Evolutionary conservation across 83 land plant species (phyloP).

Genomic region (Larix sibirica): DNA sequence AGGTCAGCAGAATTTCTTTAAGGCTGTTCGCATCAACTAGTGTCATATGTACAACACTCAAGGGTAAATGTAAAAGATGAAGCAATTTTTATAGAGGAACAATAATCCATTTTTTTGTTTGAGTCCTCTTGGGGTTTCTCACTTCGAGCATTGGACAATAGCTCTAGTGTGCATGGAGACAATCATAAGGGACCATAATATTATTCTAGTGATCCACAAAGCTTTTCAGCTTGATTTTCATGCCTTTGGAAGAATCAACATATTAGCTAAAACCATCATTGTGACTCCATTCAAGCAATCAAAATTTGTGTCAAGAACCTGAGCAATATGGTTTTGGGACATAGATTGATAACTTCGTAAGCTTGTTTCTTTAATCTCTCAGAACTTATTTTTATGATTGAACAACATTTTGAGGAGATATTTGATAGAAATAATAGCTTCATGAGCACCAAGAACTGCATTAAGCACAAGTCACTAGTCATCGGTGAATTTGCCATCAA

Average conservation of each 20-base stretch:
- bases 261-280: neutral
- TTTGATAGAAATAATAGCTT: too few relatives aligned
- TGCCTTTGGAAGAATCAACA: neutral
- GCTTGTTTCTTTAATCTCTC: too few relatives aligned
- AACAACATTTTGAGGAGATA: too few relatives aligned
- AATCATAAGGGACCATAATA: slow-evolving; percentile 53
- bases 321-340: neutral
- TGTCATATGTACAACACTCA: slow-evolving; percentile 3
- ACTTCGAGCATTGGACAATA: neutral
- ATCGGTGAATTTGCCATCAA: too few relatives aligned
- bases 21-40: slow-evolving; percentile 9
- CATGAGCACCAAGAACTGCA: too few relatives aligned
- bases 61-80: slow-evolving; percentile 63
- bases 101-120: too few relatives aligned
- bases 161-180: slow-evolving; percentile 17
- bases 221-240: slow-evolving; percentile 1
- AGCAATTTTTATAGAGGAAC: slow-evolving; percentile 31
- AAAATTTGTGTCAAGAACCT: neutral
- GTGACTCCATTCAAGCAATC: neutral
- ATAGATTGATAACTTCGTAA: too few relatives aligned
- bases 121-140: slow-evolving; percentile 59
- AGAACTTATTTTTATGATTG: too few relatives aligned
- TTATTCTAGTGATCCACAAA: neutral
- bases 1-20: slow-evolving; percentile 34
- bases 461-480: too few relatives aligned